Evolutionary conservation across 345 rosid species (phyloP).

Genomic region (Nephelium lappaceum): DNA sequence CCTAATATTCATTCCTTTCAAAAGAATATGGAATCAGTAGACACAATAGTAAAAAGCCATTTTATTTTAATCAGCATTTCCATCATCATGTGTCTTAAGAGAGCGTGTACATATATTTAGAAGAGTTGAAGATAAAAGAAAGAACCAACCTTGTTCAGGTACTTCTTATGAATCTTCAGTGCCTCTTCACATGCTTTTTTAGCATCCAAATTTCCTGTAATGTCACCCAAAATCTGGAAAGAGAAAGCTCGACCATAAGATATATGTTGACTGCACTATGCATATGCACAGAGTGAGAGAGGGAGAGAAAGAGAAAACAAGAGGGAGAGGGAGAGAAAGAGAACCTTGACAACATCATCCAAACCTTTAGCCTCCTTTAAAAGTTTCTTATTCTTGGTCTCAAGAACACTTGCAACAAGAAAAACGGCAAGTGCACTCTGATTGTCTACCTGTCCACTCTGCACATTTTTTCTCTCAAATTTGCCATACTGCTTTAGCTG

Average conservation of each 20-base stretch:
- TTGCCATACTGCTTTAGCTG: slow-evolving; percentile 77
- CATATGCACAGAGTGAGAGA: not conserved
- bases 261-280: slow-evolving; percentile 2
- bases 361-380: slow-evolving; percentile 85
- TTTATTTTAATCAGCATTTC: slow-evolving; percentile 23
- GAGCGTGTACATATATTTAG: not conserved
- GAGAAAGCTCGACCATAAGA: slow-evolving; percentile 12
- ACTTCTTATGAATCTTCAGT: slow-evolving; percentile 80
- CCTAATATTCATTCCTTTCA: not conserved
- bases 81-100: slow-evolving; percentile 14
- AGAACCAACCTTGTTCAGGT: slow-evolving; percentile 61
- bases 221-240: slow-evolving; percentile 74
- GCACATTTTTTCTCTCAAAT: slow-evolving; percentile 65
- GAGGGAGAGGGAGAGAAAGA: slow-evolving; percentile 16
- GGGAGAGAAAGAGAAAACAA: slow-evolving; percentile 6
- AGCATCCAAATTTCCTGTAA: slow-evolving; percentile 75
- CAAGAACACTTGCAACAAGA: slow-evolving; percentile 87
- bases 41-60: slow-evolving; percentile 18
- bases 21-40: slow-evolving; percentile 5
- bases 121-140: not conserved
- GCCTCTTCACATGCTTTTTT: slow-evolving; percentile 81
- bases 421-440: slow-evolving; percentile 69
- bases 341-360: slow-evolving; percentile 88
- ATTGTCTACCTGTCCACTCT: slow-evolving; percentile 52
- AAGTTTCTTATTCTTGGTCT: slow-evolving; percentile 82